Base-by-base conservation (phyloP, 495 filamentous ascomycete genomes). In the Penicillium longicatenatum region DNA sequence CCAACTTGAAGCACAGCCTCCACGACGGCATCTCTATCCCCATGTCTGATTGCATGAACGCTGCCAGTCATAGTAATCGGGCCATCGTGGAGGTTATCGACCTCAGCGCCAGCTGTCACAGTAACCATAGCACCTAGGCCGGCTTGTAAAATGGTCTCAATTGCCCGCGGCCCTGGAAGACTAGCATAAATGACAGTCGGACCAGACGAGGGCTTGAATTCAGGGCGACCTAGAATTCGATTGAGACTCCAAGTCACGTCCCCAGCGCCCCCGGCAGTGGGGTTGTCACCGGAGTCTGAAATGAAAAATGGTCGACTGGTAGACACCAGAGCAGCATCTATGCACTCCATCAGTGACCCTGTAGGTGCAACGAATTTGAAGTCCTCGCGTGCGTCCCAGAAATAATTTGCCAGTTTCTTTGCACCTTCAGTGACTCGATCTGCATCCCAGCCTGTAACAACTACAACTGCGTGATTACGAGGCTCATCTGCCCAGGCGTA, bases 401-500 rank as follows among this genome's bases (percentile, higher is more conserved):
- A 83, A 1, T 66, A 53, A 8, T 60, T 60, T n/a, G 82, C 80
- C 16, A 85, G 66, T 21, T 63, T 70, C 50, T 82, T 70, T 0
- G 82, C 80, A 9, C 75, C 71, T 5, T 26, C 41, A 3, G 61
- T 45, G 11, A 79, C 68, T 2, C 67, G 70, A 4, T 64, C 57
- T 39, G 71, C 55, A 22, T 79, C 65, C 79, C 77, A 82, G 4
- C 82, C 82, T 0, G 81, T 84, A 3, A 80, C 81, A 7, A 83
- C 73, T 6, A 84, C 73, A 5, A 64, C 78, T 0, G 80, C 82
- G 12, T 79, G 74, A 47, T 84, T 84, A 24, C 82, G 76, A 20
- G 78, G 79, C 58, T 84, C 82, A 57, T 85, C 82, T 6, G 82
- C 82, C 82, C 82, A 85, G 4, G 81, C 76, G 63, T 85, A 85